phyloP scores from a whole-genome alignment of 2,329 filamentous ascomycete species.

The Stagonosporopsis tanaceti region DNA sequence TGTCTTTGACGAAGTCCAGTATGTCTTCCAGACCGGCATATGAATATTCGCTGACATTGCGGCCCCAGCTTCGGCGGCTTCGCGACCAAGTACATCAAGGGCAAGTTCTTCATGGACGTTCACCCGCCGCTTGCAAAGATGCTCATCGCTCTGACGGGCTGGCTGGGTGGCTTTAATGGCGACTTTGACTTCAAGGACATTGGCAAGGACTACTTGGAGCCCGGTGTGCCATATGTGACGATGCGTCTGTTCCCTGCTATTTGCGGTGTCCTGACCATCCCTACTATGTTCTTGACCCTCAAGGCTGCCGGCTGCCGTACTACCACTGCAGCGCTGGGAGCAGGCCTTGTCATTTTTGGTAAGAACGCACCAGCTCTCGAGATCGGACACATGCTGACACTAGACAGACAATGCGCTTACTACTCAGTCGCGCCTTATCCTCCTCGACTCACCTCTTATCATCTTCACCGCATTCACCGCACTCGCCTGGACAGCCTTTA shows the following conservation, averaged over 20 bases:
- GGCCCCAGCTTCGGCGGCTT: slow-evolving; percentile 87
- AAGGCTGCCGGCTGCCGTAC: slow-evolving; percentile 91
- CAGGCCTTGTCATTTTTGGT: slow-evolving; percentile 91
- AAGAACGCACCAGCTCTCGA: slow-evolving; percentile 31
- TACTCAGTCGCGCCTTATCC: slow-evolving; percentile 92
- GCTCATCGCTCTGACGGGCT: slow-evolving; percentile 93
- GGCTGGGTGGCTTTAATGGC: slow-evolving; percentile 92
- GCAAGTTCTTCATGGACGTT: slow-evolving; percentile 99
- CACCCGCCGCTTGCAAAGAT: slow-evolving; percentile 97
- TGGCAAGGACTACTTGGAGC: slow-evolving; percentile 97
- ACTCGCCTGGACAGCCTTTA: slow-evolving; percentile 89
- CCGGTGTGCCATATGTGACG: slow-evolving; percentile 92
- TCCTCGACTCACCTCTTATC: slow-evolving; percentile 93
- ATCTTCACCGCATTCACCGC: slow-evolving; percentile 92
- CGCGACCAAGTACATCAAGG: slow-evolving; percentile 99
- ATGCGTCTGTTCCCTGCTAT: slow-evolving; percentile 95
- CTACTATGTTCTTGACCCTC: slow-evolving; percentile 92
- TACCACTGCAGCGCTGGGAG: slow-evolving; percentile 81
- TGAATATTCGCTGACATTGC: slow-evolving; percentile 30
- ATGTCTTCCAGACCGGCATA: slow-evolving; percentile 55
- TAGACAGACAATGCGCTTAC: slow-evolving; percentile 86
- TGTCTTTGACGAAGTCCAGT: slow-evolving; percentile 99
- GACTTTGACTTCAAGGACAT: slow-evolving; percentile 99
- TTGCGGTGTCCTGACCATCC: slow-evolving; percentile 85
- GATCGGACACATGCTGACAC: slow-evolving; percentile 25